Evolutionary conservation across 2,329 filamentous ascomycete species (phyloP).

Genomic region (Penicillium aurantiogriseum): DNA sequence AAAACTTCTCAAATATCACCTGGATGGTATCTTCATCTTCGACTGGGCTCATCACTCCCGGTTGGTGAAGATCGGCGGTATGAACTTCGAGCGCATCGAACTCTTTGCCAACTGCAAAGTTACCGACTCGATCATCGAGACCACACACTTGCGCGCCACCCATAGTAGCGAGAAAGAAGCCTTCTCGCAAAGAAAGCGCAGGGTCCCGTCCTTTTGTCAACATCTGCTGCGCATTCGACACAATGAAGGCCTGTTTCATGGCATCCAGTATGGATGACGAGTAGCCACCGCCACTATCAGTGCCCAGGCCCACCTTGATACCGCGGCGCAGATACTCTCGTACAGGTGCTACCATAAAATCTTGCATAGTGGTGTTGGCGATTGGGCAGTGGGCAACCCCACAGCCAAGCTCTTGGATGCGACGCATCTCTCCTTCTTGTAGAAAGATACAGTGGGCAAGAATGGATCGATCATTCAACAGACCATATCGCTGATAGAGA

Average conservation of each 20-base stretch:
- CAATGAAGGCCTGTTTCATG: constrained; percentile 54
- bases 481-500: constrained; percentile 56
- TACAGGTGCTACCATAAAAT: constrained; percentile 59
- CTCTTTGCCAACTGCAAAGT: constrained; percentile 59
- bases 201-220: constrained; percentile 41
- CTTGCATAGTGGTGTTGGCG: constrained; percentile 60
- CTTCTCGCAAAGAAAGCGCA: constrained; percentile 51
- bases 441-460: constrained; percentile 67
- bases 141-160: constrained; percentile 61
- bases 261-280: constrained; percentile 54
- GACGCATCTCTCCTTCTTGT: constrained; percentile 54
- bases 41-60: constrained; percentile 53
- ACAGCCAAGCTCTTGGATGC: constrained; percentile 50
- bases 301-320: constrained; percentile 66
- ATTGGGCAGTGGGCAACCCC: constrained; percentile 65
- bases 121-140: constrained; percentile 55
- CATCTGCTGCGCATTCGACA: constrained; percentile 39
- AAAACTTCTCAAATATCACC: constrained; percentile 60
- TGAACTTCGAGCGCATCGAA: constrained; percentile 60
- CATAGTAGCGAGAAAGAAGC: constrained; percentile 60
- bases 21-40: constrained; percentile 50
- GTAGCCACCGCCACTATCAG: constrained; percentile 64
- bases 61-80: constrained; percentile 29
- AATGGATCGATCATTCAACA: constrained; percentile 58
- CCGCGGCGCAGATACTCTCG: constrained; percentile 56